Conservation (phyloP, 2,329 filamentous ascomycete genomes). For the Tetracladium maxilliforme region DNA sequence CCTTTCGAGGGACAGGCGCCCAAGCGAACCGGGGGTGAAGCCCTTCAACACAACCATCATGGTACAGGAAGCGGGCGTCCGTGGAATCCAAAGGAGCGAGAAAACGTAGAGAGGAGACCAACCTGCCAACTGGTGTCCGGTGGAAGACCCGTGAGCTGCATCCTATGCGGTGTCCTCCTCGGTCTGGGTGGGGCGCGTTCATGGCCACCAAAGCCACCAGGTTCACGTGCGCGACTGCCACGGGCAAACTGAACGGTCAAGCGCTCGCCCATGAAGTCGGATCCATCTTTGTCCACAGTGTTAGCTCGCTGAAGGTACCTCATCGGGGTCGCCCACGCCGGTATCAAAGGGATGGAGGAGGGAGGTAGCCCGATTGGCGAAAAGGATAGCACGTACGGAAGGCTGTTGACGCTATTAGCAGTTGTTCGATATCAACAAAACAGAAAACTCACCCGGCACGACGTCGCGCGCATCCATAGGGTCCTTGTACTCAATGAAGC, state of each 20-base stretch:
- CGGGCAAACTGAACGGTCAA: constrained; percentile 97
- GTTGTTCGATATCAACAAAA: constrained; percentile 11
- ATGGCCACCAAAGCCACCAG: constrained; percentile 37
- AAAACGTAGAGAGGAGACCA: constrained; percentile 56
- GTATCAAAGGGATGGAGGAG: constrained; percentile 14
- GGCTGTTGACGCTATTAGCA: constrained; percentile 22
- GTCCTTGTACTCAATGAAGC: constrained; percentile 99
- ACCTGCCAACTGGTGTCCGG: constrained; percentile 99
- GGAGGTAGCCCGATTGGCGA: constrained; percentile 17
- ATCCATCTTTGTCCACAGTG: constrained; percentile 58
- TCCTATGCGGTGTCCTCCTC: constrained; percentile 85
- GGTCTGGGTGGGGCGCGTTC: constrained; percentile 64
- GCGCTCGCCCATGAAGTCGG: constrained; percentile 94
- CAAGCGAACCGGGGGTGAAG: no score
- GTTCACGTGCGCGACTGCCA: constrained; percentile 59
- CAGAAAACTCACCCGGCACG: constrained; percentile 65
- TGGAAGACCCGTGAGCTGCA: constrained; percentile 95
- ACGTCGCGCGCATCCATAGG: constrained; percentile 96
- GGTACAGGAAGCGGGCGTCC: no score
- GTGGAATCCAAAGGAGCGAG: constrained; percentile 20
- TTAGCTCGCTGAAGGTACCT: constrained; percentile 1
- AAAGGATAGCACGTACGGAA: constrained; percentile 37
- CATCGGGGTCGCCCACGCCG: constrained; percentile 17
- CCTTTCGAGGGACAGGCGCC: no score
- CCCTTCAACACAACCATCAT: no score